Percentiles rank a stretch among this genome's conserved stretches.
Conservation (phyloP, 2,329 filamentous ascomycete genomes). For the Fusarium sp. region DNA sequence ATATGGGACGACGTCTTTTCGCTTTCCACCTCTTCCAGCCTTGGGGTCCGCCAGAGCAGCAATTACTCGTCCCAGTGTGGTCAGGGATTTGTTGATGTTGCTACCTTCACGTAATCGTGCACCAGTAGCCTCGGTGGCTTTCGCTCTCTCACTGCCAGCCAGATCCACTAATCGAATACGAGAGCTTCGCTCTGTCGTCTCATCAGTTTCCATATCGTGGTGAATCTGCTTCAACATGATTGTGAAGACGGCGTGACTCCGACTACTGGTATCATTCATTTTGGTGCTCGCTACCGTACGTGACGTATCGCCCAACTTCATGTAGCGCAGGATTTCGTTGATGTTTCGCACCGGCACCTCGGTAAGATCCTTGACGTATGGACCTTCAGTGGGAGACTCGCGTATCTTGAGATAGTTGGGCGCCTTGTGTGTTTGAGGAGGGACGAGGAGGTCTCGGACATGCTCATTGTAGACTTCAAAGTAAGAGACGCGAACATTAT, state of each 20-base stretch:
- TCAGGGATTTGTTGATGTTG: constrained; percentile 99
- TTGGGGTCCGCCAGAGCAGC: constrained; percentile 85
- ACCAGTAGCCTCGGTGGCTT: constrained; percentile 94
- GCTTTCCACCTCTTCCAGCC: constrained; percentile 66
- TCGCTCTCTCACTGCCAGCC: constrained; percentile 93
- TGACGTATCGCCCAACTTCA: constrained; percentile 89
- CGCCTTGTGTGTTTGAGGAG: constrained; percentile 75
- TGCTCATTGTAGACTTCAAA: constrained; percentile 99
- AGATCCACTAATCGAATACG: constrained; percentile 95
- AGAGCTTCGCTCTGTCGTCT: constrained; percentile 94
- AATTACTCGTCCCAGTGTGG: constrained; percentile 94
- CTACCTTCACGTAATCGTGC: constrained; percentile 91
- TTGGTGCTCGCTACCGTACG: constrained; percentile 94
- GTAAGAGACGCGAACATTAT: constrained; percentile 97
- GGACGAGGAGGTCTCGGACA: constrained; percentile 90
- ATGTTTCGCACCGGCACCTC: constrained; percentile 92
- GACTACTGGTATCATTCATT: constrained; percentile 98
- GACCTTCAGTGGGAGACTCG: constrained; percentile 93
- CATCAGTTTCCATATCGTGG: constrained; percentile 96
- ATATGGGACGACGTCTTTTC: constrained; percentile 82
- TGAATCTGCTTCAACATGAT: constrained; percentile 99
- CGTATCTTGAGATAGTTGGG: constrained; percentile 97
- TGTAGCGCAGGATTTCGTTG: constrained; percentile 87
- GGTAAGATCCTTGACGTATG: constrained; percentile 96
- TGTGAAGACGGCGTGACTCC: constrained; percentile 97